Conservation (phyloP, 148 eudicot genomes). For the Heliosperma pusillum region DNA sequence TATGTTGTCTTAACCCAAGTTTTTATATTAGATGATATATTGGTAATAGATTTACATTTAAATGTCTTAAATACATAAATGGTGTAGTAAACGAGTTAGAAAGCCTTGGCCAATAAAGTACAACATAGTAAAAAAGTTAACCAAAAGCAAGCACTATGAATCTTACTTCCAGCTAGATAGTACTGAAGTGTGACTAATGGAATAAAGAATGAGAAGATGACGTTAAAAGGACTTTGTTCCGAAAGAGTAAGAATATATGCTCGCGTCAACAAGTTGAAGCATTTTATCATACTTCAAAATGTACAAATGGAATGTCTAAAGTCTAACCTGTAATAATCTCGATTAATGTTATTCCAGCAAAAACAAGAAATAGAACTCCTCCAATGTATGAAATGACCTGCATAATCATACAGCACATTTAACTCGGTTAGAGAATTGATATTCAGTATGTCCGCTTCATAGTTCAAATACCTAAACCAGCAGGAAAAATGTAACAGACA, state of each 20-base stretch:
- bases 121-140: not conserved
- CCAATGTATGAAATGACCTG: conserved; percentile 86
- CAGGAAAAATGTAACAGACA: not conserved
- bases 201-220: conserved; percentile 6
- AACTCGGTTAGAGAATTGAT: not conserved
- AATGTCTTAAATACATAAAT: no score
- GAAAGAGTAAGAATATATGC: conserved; percentile 4
- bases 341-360: conserved; percentile 68
- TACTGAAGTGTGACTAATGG: conserved; percentile 4
- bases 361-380: conserved; percentile 78
- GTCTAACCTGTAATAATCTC: conserved; percentile 55
- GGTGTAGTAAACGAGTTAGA: not conserved
- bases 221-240: not conserved
- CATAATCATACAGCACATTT: not conserved
- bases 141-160: not conserved
- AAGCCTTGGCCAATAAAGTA: no score
- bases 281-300: not conserved
- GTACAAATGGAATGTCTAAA: conserved; percentile 7
- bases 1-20: not conserved
- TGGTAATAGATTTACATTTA: not conserved
- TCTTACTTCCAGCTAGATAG: not conserved
- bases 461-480: not conserved
- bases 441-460: not conserved
- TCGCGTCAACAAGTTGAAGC: conserved; percentile 17
- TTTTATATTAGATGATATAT: not conserved